Evolutionary conservation across 768 basidiomycete genomes (phyloP).

Genomic region (Auricularia sp.): DNA sequence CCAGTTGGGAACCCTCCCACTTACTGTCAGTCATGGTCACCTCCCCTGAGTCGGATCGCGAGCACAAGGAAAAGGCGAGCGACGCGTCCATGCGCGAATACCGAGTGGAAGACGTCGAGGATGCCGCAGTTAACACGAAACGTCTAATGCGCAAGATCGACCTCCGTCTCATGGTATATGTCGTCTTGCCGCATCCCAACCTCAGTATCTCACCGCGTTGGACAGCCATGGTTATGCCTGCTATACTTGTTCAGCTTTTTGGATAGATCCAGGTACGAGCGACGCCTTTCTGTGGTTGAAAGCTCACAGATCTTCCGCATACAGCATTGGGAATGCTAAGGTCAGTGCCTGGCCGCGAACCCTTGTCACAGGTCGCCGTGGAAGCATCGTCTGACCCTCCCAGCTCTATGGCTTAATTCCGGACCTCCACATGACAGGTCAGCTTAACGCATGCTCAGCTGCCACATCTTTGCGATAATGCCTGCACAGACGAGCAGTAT

Average conservation of each 20-base stretch:
- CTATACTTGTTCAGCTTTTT: not conserved
- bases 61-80: not conserved
- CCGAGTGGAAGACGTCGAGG: not conserved
- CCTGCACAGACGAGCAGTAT: slow-evolving; percentile 57
- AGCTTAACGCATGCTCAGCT: not conserved
- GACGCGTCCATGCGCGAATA: not conserved
- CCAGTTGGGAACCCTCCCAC: not conserved
- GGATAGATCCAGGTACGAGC: not conserved
- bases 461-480: not conserved
- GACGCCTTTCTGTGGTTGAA: not conserved
- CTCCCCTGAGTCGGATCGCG: not conserved
- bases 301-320: slow-evolving; percentile 12
- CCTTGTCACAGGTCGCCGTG: not conserved
- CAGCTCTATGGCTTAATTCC: slow-evolving; percentile 50
- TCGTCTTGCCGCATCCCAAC: not conserved
- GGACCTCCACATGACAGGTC: slow-evolving; percentile 30
- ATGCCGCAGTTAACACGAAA: not conserved
- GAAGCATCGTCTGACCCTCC: not conserved
- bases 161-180: not conserved
- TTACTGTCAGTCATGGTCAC: not conserved
- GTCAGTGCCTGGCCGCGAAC: slow-evolving; percentile 23
- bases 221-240: not conserved
- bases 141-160: not conserved
- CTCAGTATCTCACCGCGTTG: not conserved
- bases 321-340: slow-evolving; percentile 64